phyloP scores from a whole-genome alignment of 1,284 basidiomycete species.

The Neotropicomus parvogracilis region DNA sequence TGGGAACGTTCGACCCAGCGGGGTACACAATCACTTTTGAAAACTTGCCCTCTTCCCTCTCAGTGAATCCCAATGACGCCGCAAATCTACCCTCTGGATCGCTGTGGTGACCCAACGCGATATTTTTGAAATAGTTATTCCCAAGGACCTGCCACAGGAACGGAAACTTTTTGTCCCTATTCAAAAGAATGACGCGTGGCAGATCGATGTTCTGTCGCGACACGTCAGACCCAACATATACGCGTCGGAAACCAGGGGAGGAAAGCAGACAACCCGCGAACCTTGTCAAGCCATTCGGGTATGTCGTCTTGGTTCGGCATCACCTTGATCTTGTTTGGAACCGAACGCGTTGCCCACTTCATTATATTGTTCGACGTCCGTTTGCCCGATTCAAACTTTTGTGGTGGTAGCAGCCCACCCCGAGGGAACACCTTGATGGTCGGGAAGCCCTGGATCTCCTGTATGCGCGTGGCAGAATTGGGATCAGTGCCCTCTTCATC shows the following conservation, averaged over 20 bases:
- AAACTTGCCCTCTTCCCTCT: conserved; percentile 48
- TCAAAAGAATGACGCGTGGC: conserved; percentile 71
- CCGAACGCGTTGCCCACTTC: conserved; percentile 71
- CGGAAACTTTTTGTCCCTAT: conserved; percentile 74
- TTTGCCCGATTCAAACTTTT: conserved; percentile 68
- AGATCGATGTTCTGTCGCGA: conserved; percentile 45
- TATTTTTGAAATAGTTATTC: conserved; percentile 66
- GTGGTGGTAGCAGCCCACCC: conserved; percentile 60
- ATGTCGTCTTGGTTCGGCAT: conserved; percentile 60
- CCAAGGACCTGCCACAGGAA: conserved; percentile 83
- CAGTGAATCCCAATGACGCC: conserved; percentile 52
- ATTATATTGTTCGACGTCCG: conserved; percentile 73
- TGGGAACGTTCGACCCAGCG: conserved; percentile 48
- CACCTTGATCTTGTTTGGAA: conserved; percentile 68
- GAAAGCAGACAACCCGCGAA: conserved; percentile 28
- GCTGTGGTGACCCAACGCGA: conserved; percentile 65
- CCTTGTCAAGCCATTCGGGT: conserved; percentile 59
- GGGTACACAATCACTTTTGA: conserved; percentile 67
- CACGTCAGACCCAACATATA: conserved; percentile 1
- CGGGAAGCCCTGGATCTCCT: conserved; percentile 90
- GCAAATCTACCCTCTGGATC: conserved; percentile 64
- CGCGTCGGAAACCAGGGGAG: neutral
- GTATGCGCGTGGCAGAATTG: neutral
- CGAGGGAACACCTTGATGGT: conserved; percentile 86
- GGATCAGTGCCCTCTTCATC: too few relatives aligned